Base-by-base conservation (phyloP, 306 rosid genomes). In the Quercus variabilis region DNA sequence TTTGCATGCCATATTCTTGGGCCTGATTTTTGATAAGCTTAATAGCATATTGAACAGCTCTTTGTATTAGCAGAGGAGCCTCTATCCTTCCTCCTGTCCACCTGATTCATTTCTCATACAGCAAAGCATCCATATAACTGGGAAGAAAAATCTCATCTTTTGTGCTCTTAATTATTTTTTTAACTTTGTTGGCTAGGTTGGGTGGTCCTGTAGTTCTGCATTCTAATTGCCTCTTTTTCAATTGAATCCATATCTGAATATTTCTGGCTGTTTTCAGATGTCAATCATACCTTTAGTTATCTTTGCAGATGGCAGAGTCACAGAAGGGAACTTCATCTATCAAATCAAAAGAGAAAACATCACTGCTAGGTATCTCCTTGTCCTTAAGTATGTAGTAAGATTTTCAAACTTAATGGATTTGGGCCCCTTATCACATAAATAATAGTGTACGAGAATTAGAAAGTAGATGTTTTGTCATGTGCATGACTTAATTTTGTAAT, bases 221-320 rank as follows among this genome's bases (percentile, higher is more conserved):
- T 62, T 75, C 72, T 46, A 43, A 49, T 54, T 76, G 55, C 19
- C 35, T 84, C 46, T 46, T 28, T 80, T 67, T 57, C 23, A 13
- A 60, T 79, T 74, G 79, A 78, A 74, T 68, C 30, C 68, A 54
- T n/a, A 23, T 21, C 28, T 74, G 72, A 54, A 73, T 72, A 55
- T 52, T 85, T 73, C 75, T 70, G 68, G 54, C 33, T 83, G 33
- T 79, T 52, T 79, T 78, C 78, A 54, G 77, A 73, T 63, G 69
- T 75, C 63, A 28, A 55, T 19, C n/a, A 35, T 68, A 76, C 55
- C 5, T 65, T 62, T 83, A 49, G 73, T 65, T 51, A 76, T 83
- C 81, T 79, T 60, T 46, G 64, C 80, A 75, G 76, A 95, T 95
- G 99, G 87, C 83, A 57, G 91, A 91, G 76, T 79, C 92, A 63